Evolutionary conservation across 208 protist species (phyloP).

Genomic region (Cochliopodium minus): DNA sequence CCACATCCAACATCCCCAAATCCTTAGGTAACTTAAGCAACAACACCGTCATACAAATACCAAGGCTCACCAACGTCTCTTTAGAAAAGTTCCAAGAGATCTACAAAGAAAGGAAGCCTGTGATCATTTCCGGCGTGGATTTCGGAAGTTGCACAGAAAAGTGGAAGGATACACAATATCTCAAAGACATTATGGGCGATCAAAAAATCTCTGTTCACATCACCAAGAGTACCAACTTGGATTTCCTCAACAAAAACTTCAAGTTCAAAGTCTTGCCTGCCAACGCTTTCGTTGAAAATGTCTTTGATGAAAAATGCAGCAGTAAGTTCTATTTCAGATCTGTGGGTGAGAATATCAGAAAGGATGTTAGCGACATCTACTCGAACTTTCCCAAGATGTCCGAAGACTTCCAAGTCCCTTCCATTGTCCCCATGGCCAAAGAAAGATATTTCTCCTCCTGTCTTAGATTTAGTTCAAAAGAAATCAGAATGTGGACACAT

Average conservation of each 20-base stretch:
- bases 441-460: constrained; percentile 36
- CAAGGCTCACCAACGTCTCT: too few species aligned
- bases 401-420: constrained; percentile 8
- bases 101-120: too few species aligned
- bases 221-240: background rate
- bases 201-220: constrained; percentile 10
- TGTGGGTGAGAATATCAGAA: constrained; percentile 13
- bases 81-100: too few species aligned
- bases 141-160: too few species aligned
- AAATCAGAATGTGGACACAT: constrained; percentile 70
- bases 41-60: too few species aligned
- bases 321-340: constrained; percentile 13
- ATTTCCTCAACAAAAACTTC: constrained; percentile 21
- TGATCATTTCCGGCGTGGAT: too few species aligned
- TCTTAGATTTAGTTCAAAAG: constrained; percentile 56
- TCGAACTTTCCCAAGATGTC: background rate
- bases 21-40: too few species aligned
- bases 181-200: too few species aligned
- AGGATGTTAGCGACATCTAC: constrained; percentile 15
- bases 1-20: too few species aligned
- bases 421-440: background rate
- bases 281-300: background rate
- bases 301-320: background rate
- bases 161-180: too few species aligned
- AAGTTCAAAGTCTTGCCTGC: background rate